A percentile compares a stretch with the other conserved stretches of the same genome.
Conservation (phyloP, 2,329 filamentous ascomycete species). For the Pyrenophora seminiperda region DNA sequence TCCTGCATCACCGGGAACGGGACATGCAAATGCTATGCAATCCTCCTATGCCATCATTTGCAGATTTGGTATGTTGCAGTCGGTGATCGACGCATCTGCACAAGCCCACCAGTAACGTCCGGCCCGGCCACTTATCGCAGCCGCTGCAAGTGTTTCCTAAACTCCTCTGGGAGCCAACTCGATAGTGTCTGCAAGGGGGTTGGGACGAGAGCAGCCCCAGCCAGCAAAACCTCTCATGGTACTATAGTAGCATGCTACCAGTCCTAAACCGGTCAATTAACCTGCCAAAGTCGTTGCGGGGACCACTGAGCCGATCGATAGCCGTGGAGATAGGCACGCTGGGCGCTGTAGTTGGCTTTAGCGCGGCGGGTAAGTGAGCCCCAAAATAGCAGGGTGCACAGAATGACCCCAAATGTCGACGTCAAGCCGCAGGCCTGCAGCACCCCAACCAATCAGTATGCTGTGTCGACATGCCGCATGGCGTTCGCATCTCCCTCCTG, state of each 20-base stretch:
- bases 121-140: conserved; percentile 49
- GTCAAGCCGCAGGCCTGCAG: conserved; percentile 33
- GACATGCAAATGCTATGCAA: conserved; percentile 25
- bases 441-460: conserved; percentile 39
- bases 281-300: conserved; percentile 40
- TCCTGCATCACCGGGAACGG: conserved; percentile 23
- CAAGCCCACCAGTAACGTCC: conserved; percentile 44
- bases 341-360: conserved; percentile 25
- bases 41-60: conserved; percentile 21
- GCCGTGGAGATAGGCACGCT: conserved; percentile 29
- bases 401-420: conserved; percentile 46
- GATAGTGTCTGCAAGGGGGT: conserved; percentile 36
- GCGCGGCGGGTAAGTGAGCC: conserved; percentile 45
- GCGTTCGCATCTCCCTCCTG: conserved; percentile 35
- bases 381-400: conserved; percentile 47
- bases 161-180: conserved; percentile 33
- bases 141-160: conserved; percentile 47
- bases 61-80: conserved; percentile 38
- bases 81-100: conserved; percentile 42
- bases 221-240: conserved; percentile 23
- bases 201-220: conserved; percentile 35
- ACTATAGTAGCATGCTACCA: conserved; percentile 25
- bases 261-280: conserved; percentile 38
- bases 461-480: conserved; percentile 27
- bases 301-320: conserved; percentile 37